A percentile compares a stretch with the other conserved stretches of the same genome.
phyloP scores from a whole-genome alignment of 495 filamentous ascomycete genomes.

The Sordaria brevicollis region DNA sequence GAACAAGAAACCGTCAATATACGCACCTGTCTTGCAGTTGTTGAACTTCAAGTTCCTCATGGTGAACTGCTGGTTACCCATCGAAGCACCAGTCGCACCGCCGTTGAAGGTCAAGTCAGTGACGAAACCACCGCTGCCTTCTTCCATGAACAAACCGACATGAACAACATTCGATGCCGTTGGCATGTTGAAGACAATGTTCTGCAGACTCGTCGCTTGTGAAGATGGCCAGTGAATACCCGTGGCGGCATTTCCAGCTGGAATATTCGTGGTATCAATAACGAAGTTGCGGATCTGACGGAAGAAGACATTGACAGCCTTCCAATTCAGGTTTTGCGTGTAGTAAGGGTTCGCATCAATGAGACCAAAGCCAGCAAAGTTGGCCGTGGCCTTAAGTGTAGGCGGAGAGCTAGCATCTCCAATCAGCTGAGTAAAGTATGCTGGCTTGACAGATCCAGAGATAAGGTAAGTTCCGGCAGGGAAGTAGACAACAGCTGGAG shows the following conservation, averaged over 20 bases:
- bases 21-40: slow-evolving; percentile 43
- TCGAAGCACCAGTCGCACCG: slow-evolving; percentile 50
- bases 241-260: slow-evolving; percentile 38
- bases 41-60: slow-evolving; percentile 63
- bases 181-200: slow-evolving; percentile 64
- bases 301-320: slow-evolving; percentile 65
- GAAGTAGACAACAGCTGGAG: slow-evolving; percentile 71
- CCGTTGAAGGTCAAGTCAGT: slow-evolving; percentile 57
- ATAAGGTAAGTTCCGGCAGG: slow-evolving; percentile 68
- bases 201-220: slow-evolving; percentile 68
- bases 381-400: slow-evolving; percentile 51
- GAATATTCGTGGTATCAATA: slow-evolving; percentile 58
- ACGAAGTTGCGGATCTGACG: slow-evolving; percentile 70
- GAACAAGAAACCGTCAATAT: slow-evolving; percentile 28
- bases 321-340: slow-evolving; percentile 38
- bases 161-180: slow-evolving; percentile 49
- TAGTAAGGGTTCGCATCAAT: slow-evolving; percentile 65
- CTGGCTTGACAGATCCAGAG: slow-evolving; percentile 49
- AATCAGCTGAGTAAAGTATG: slow-evolving; percentile 60
- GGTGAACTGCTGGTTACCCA: slow-evolving; percentile 78
- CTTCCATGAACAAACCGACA: slow-evolving; percentile 66
- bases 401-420: slow-evolving; percentile 23
- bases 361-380: slow-evolving; percentile 53
- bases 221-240: slow-evolving; percentile 77
- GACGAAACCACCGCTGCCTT: slow-evolving; percentile 59